Base-by-base conservation (phyloP, 192 early-diverging fungal genomes). In the Linnemannia hyalina region DNA sequence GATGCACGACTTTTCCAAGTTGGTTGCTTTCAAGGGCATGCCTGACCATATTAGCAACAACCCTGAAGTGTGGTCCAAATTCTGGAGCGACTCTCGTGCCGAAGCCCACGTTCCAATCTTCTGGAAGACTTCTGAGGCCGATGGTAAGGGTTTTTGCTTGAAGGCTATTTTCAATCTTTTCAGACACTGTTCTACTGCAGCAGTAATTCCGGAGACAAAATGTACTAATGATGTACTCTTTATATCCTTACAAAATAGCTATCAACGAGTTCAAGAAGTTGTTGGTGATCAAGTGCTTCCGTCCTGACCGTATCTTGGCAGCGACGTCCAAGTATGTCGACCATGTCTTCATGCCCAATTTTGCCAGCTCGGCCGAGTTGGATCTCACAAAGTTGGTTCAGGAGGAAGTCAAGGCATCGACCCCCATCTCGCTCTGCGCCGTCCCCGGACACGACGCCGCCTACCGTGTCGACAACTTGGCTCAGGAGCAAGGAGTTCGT, bases 371-470 rank as follows among this genome's bases (percentile, higher is more conserved):
- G 36, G 82, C 93, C 6, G 97, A 96, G 22, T 89, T 97, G 55
- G 93, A 96, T 54, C 84, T 99, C 65, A 82, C 91, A 7, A 80
- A 90, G 29, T 84, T 98, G 22, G 95, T 97, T 0, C 70, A 90
- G 1, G 90, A 94, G 32, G 99, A 99, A 87, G 91, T 93, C 57
- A 89, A 88, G 42, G 84, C 93, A 2, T 77, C 89, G n/a, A 97
- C 95, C 36, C 98, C 98, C 6, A 90, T 99, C 44, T 97, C 96
- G 8, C 94, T 99, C 63, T 98, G 97, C 88, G 96, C 97, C 22
- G 93, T 95, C 18, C 95, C 96, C 46, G 99, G 99, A 54, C 96
- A 98, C 89, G 99, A 99, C 89, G 98, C 98, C 22, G 97, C 97
- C 73, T 95, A 97, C 70, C 94, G 96, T 75, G 96, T 99, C 6